Evolutionary conservation across 1,139 yeast genomes (phyloP), one percentile per base, ranked within the genome.

Genomic region (Taphrina confusa): DNA sequence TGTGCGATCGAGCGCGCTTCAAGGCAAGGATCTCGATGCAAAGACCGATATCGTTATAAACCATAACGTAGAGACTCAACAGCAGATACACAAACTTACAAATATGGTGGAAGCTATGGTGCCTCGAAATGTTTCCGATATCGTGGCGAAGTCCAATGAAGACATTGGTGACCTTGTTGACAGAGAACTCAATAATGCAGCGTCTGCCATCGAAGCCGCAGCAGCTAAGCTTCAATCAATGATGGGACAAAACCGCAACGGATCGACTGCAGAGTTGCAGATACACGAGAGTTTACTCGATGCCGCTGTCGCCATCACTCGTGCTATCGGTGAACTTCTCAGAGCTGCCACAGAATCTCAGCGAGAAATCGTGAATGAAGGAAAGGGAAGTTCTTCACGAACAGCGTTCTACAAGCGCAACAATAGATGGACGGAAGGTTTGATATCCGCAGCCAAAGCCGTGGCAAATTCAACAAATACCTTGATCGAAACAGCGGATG

Each of bases 341-440:
- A 76, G 78, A 64, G 85, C 95, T 1, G 89, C 96, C 1, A 83
- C 90, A 22, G 91, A 83, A 50, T 84, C 94, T 22, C 96, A 89
- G 72, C 76, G 81, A 62, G 96, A 89, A 72, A 88, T 89, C 70
- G 95, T 87, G 4, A 79, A 82, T 50, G 80, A 80, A 65, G 89
- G 90, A 37, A 79, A 79, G 65, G 94, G 94, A 4, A 72, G 81
- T 0, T 82, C 80, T 60, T 77, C 89, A 1, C 78, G 83, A 62
- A 83, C 89, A 2, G 89, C 87, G 42, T 90, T 85, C 70, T 90
- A 90, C 74, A 87, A 85, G 71, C 88, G 87, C 73, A 88, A 90
- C 71, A 89, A 84, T 71, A 80, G 95, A 69, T 89, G 97, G 97
- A 88, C 96, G 0, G 96, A 90, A 73, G 97, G 97, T 36, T 81